Conservation (phyloP, 139 green algal genomes). For the Astrephomene gubernaculifera region DNA sequence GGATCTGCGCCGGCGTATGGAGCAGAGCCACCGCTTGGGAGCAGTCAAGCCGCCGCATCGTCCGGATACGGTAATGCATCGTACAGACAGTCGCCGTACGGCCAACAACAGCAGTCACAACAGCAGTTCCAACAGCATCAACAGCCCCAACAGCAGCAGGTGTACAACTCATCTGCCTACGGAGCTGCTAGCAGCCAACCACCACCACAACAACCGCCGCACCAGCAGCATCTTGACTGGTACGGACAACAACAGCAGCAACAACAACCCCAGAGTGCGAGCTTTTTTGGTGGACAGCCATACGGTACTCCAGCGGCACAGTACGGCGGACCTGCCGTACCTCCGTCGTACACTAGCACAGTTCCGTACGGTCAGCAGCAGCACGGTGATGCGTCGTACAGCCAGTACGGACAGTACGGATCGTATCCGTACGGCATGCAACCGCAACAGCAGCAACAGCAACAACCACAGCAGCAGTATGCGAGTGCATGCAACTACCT, state of each 20-base stretch:
- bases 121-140: not conserved
- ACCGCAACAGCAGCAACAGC: conserved; percentile 1
- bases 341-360: not conserved
- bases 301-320: not conserved
- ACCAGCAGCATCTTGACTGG: not conserved
- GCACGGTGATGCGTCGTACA: not conserved
- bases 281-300: not conserved
- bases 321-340: not conserved
- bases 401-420: not conserved
- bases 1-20: no score
- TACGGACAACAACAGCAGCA: not conserved
- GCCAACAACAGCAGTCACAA: not conserved
- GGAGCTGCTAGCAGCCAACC: no score
- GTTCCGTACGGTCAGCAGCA: not conserved
- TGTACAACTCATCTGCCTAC: no score
- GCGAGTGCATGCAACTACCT: conserved; percentile 31
- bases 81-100: not conserved
- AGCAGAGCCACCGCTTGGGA: no score
- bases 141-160: not conserved
- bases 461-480: not conserved
- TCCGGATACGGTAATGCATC: no score
- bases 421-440: not conserved
- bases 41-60: no score
- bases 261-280: not conserved
- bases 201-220: not conserved